These are phyloP conservation scores for Quercus tomentella DNA, from an alignment of 331 rosid genomes.

Conservation along the genomic window DNA sequence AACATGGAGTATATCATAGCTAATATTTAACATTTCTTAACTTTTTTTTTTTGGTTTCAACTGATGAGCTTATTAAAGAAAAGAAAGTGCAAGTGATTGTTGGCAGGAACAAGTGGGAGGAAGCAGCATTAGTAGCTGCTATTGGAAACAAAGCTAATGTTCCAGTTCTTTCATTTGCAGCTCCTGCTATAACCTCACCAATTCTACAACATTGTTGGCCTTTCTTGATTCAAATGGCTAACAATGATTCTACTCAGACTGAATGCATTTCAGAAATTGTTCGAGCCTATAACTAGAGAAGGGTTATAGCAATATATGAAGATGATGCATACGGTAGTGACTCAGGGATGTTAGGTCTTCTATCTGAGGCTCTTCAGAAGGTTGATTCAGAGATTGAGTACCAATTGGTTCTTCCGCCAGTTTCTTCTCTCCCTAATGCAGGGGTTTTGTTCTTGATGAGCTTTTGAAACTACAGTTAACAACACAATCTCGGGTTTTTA, in stretches of 20 bases:
- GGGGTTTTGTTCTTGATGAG: constrained; percentile 21
- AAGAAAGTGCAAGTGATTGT: too few relatives aligned
- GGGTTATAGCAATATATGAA: constrained; percentile 60
- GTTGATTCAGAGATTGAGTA: constrained; percentile 41
- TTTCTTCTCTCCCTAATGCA: constrained; percentile 40
- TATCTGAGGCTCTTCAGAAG: constrained; percentile 49
- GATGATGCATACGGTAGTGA: constrained; percentile 47
- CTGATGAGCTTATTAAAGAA: too few relatives aligned
- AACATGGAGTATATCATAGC: too few relatives aligned
- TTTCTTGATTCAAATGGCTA: constrained; percentile 42
- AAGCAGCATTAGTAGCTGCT: too few relatives aligned
- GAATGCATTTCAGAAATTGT: constrained; percentile 51
- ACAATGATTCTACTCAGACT: constrained; percentile 22
- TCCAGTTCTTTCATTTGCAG: too few relatives aligned
- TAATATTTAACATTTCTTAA: too few relatives aligned
- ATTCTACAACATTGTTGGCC: too few relatives aligned
- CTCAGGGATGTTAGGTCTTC: constrained; percentile 37
- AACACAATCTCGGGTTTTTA: constrained; percentile 47
- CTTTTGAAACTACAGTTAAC: constrained; percentile 19
- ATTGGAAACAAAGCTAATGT: too few relatives aligned
- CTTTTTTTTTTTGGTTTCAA: too few relatives aligned
- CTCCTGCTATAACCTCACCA: too few relatives aligned
- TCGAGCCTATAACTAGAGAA: constrained; percentile 39
- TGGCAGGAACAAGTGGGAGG: too few relatives aligned
- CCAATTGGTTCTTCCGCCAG: constrained; percentile 45